Evolutionary conservation across 352 stramenopile species (phyloP).

Genomic region (Plasmopara muralis): DNA sequence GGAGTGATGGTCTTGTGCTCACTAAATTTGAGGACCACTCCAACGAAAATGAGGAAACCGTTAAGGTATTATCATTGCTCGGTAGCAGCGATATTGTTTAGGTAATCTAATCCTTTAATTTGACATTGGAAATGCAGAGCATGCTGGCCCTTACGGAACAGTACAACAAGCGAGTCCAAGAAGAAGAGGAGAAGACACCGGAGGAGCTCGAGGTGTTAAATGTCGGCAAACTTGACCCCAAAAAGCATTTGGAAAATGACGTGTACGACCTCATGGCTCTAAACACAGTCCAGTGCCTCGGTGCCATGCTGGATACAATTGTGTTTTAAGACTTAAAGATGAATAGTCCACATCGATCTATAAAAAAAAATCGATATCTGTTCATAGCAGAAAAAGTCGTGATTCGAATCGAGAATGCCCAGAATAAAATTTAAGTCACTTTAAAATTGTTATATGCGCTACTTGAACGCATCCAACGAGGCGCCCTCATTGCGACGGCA

Average conservation of each 20-base stretch:
- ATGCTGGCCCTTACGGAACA: conserved; percentile 95
- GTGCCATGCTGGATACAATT: conserved; percentile 98
- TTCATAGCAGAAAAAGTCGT: too few species aligned
- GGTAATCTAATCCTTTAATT: conserved; percentile 60
- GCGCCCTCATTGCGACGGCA: too few species aligned
- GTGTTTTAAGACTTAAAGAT: conserved; percentile 82
- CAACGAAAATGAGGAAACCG: conserved; percentile 86
- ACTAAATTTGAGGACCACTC: conserved; percentile 95
- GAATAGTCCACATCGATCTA: too few species aligned
- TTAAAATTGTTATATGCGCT: too few species aligned
- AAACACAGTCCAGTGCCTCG: conserved; percentile 98
- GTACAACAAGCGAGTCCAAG: conserved; percentile 94
- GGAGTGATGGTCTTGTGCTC: conserved; percentile 93
- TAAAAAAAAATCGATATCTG: too few species aligned
- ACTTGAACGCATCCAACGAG: too few species aligned
- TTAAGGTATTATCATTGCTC: conserved; percentile 58
- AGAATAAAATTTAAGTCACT: too few species aligned
- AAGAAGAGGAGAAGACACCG: conserved; percentile 95
- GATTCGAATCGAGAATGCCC: too few species aligned
- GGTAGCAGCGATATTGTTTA: neutral
- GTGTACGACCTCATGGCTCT: conserved; percentile 96
- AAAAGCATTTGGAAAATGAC: conserved; percentile 91
- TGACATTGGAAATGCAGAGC: conserved; percentile 25
- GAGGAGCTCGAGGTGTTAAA: conserved; percentile 97
- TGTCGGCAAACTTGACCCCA: conserved; percentile 96